Base-by-base conservation (phyloP, 306 rosid species). In the Oxytropis ochrocephala region DNA sequence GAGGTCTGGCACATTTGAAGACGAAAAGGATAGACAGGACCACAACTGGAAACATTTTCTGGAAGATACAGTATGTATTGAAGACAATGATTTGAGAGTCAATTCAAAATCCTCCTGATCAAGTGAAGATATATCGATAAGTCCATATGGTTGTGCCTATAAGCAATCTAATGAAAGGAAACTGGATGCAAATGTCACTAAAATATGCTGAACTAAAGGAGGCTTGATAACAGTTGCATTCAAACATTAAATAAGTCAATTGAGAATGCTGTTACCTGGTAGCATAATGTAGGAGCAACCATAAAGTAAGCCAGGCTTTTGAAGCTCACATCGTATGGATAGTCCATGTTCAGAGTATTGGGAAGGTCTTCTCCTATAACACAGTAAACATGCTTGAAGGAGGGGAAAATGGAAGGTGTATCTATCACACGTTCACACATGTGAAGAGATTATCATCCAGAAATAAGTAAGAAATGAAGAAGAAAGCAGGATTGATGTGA, bases 221-320 rank as follows among this genome's bases (percentile, higher is more conserved):
- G 72, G 13, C 19, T 35, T 6, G 47, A 62, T 36, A 12, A 35
- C 58, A 55, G 4, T 52, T 63, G 67, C 42, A 21, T 43, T 13
- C 16, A 60, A 63, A 55, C 63, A 11, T 17, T 16, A 36, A 47
- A n/a, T 33, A 72, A 73, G 42, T 48, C 41, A 59, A 49, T 65
- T 47, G 32, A 48, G 54, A 74, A 56, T 17, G 35, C 47, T 72
- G 70, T 27, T 79, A 95, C 99, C 99, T 95, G 99, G 80, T 91
- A 95, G 75, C 99, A 95, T 72, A 91, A 79, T 30, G 97, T 95
- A 65, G 97, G 99, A 62, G 99, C 97, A 80, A 89, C 91, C 91
- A 95, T 91, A 81, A 95, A 95, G 85, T 95, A 95, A 19, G 68
- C 79, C 84, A 95, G 72, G 75, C 87, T 85, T 86, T 82, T 80